Evolutionary conservation across 352 stramenopile genomes (phyloP), one percentile per base, ranked within the genome.

Genomic region (Pythium aquatile): DNA sequence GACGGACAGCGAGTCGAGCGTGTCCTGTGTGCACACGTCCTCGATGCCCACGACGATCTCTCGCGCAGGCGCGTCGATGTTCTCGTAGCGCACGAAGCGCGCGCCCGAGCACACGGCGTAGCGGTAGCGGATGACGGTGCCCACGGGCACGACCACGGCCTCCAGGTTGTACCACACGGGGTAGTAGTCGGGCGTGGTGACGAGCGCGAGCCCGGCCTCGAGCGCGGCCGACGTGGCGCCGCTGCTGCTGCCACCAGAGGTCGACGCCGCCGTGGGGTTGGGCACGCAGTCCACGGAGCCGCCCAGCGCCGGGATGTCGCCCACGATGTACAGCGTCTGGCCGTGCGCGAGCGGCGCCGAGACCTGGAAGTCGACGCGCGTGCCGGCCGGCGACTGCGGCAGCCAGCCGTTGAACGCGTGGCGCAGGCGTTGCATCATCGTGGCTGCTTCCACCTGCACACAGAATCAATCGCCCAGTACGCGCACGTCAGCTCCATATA

Each of bases 151-250:
- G 39, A 93, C 52, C 3, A 96, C 76, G 2, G 88, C 85, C 54
- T 94, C 85, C 28, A 91, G 62, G 63, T 95, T 96, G 76, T 96
- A 96, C 88, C 88, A 96, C 49, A 94, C 89, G 29, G 88, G 88
- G 65, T 89, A 94, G 69, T 94, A 68, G 30, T 96, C 86, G 17
- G 86, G 86, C 39, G 86, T 96, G 1, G 88, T 96, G 13, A 96
- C 85, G 29, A 96, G 70, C 42, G 83, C 81, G n/a, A 94, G 74
- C 0, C 83, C 82, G 29, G 63, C 58, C 32, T 91, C 75, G 6
- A 68, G 35, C 13, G 62, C 76, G 1, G 74, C 61, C n/a, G 72
- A 69, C 14, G 71, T 68, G 17, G 52, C 62, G 11, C 60, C 66
- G 55, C 67, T 77, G 20, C 35, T 48, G 58, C 62, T 58, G 46